These are phyloP conservation scores for Sarcocystis neurona DNA, from an alignment of 169 alveolate genomes.

Conservation along the genomic window DNA sequence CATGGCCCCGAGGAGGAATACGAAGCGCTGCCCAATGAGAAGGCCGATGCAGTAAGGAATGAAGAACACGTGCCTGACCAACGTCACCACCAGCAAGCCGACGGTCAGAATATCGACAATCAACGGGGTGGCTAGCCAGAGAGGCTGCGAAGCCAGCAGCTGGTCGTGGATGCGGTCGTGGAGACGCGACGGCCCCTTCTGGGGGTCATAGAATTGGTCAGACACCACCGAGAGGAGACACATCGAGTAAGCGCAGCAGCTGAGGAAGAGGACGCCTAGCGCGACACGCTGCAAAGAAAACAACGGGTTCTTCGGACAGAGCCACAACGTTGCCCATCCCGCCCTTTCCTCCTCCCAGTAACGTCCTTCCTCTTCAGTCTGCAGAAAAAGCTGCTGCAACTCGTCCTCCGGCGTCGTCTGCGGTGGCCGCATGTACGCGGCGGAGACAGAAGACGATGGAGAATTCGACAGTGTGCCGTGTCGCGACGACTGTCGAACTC, in stretches of 20 bases:
- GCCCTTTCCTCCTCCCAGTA: too few species aligned
- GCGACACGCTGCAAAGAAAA: conserved; percentile 2
- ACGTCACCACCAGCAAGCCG: background rate
- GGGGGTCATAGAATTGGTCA: conserved; percentile 21
- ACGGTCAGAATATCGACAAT: conserved; percentile 1
- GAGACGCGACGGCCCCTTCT: conserved; percentile 3
- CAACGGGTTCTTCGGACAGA: too few species aligned
- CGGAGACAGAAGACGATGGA: too few species aligned
- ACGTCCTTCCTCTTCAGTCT: too few species aligned
- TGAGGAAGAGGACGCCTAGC: background rate
- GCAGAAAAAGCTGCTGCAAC: too few species aligned
- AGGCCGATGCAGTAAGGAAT: background rate
- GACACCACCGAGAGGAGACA: conserved; percentile 27
- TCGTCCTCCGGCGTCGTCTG: too few species aligned
- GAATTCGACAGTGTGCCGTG: too few species aligned
- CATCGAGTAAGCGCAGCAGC: background rate
- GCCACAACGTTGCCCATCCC: too few species aligned
- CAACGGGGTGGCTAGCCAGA: conserved; percentile 4
- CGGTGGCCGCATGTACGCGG: too few species aligned
- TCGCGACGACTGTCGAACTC: too few species aligned
- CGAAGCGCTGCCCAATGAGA: background rate
- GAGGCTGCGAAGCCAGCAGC: conserved; percentile 7
- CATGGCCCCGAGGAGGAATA: background rate
- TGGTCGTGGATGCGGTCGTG: conserved; percentile 30
- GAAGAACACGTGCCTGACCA: background rate